Evolutionary conservation across 2,329 filamentous ascomycete genomes (phyloP), one percentile per base, ranked within the genome.

Genomic region (Ophiostoma sp.): DNA sequence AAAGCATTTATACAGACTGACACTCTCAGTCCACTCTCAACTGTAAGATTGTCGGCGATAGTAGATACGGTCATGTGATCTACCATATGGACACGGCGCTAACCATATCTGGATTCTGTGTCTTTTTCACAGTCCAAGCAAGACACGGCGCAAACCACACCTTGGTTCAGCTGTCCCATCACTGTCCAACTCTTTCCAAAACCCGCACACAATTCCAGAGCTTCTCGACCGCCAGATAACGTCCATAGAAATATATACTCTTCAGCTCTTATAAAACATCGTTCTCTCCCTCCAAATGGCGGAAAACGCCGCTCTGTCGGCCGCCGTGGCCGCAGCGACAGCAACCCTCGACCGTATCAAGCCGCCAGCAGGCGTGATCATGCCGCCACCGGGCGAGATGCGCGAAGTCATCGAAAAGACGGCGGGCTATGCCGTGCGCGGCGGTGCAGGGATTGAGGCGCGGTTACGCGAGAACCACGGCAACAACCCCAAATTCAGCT

Each of bases 371-470:
- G 93, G 93, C 73, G 86, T 97, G 73, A 91, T 97, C 70, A 86
- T 97, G 69, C 95, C 95, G 31, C 95, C 95, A 13, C 94, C 81
- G 27, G 87, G 89, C 78, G 91, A 94, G 77, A 93, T 97, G 76
- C 89, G 93, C 83, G 83, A 84, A 78, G 80, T 94, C 74, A 89
- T 99, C 77, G 94, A 97, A 80, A 98, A 96, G 82, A 97, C 94
- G 15, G 94, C 95, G 69, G 93, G 93, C 66, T 98, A 96, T 78
- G 92, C 97, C 71, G 89, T 89, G 74, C 82, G 87, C 73, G 89
- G 89, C 75, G 87, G 87, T 31, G 78, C 84, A 60, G 83, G 87
- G 8, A 93, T 96, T 77, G 91, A 96, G 81, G 90, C 94, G 76
- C 89, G 90, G 75, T 90, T 99, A 74, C 89, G 92, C 76, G 89